A percentile compares a stretch with the other conserved stretches of the same genome.
Evolutionary conservation across 2,329 filamentous ascomycete species (phyloP).

Genomic region (Anthostomella pinea): DNA sequence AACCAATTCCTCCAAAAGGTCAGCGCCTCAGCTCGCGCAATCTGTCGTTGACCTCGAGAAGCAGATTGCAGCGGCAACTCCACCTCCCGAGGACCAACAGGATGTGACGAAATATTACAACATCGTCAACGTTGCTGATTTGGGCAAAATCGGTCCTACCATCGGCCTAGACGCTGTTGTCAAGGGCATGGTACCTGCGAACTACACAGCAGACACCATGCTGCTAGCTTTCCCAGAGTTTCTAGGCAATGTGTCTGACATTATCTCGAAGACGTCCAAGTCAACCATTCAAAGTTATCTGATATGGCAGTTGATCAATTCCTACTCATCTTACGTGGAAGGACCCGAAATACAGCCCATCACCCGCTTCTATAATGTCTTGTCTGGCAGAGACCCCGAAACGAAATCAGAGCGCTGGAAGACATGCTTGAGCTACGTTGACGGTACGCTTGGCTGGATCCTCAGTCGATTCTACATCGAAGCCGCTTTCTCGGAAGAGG

Average conservation of each 20-base stretch:
- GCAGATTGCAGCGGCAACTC: slow-evolving; percentile 57
- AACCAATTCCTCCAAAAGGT: slow-evolving; percentile 17
- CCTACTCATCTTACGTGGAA: slow-evolving; percentile 53
- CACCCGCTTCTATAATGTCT: slow-evolving; percentile 55
- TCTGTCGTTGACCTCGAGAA: slow-evolving; percentile 58
- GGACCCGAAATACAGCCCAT: slow-evolving; percentile 59
- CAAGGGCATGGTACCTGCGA: slow-evolving; percentile 46
- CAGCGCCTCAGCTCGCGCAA: slow-evolving; percentile 31
- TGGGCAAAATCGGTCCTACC: slow-evolving; percentile 52
- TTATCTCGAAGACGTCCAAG: slow-evolving; percentile 51
- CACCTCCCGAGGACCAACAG: slow-evolving; percentile 54
- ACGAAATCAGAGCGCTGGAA: slow-evolving; percentile 64
- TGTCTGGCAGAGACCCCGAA: slow-evolving; percentile 60
- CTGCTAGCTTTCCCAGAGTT: slow-evolving; percentile 61
- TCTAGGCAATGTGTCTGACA: slow-evolving; percentile 53
- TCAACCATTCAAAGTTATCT: slow-evolving; percentile 61
- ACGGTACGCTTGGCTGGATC: slow-evolving; percentile 62
- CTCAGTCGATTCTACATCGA: slow-evolving; percentile 70
- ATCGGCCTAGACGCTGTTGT: slow-evolving; percentile 54
- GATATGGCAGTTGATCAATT: slow-evolving; percentile 60
- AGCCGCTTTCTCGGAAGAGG: slow-evolving; percentile 63
- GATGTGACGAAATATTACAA: slow-evolving; percentile 69
- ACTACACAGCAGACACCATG: slow-evolving; percentile 49
- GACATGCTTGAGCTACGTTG: slow-evolving; percentile 58
- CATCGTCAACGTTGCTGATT: slow-evolving; percentile 55